phyloP scores from a whole-genome alignment of 257 asterid species.

The Solanum chmielewskii region DNA sequence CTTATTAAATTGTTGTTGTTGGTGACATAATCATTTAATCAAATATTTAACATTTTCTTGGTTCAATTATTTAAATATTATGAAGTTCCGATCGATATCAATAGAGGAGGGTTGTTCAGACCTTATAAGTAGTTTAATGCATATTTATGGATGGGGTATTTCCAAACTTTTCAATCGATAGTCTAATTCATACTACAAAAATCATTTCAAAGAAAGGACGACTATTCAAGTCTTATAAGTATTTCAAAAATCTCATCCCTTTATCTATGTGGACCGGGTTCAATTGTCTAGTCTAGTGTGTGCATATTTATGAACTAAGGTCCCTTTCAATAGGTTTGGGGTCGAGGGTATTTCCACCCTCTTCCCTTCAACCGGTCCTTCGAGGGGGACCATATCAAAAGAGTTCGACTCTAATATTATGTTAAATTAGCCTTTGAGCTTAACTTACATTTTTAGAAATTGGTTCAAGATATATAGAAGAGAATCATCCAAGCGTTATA shows the following conservation, averaged over 20 bases:
- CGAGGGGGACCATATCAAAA: background rate
- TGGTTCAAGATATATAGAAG: background rate
- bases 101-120: background rate
- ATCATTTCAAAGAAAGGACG: background rate
- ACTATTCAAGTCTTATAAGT: background rate
- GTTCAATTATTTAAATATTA: background rate
- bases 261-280: background rate
- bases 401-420: background rate
- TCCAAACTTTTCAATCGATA: background rate
- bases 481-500: background rate
- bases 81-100: background rate
- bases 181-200: background rate
- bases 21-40: background rate
- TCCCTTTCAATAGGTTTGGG: background rate
- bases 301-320: background rate
- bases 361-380: background rate
- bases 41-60: background rate
- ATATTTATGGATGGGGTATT: background rate
- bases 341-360: background rate
- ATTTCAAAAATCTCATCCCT: background rate
- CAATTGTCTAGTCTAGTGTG: background rate
- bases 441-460: background rate
- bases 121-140: background rate
- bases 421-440: background rate
- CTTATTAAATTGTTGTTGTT: background rate